Base-by-base conservation (phyloP, 106 monocot genomes). In the Phalaenopsis equestris region DNA sequence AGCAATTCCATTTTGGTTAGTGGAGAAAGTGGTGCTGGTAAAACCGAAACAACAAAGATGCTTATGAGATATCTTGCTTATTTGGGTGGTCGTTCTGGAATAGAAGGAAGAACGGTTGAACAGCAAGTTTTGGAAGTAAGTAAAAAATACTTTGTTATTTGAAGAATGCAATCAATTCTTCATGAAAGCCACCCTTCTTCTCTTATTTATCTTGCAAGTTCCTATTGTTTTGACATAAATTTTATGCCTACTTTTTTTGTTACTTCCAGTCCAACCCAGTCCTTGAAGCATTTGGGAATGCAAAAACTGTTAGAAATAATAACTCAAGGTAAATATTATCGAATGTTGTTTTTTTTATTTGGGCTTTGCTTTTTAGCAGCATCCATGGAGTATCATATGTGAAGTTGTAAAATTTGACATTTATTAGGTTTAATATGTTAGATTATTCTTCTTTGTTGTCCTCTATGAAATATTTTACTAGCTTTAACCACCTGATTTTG, bases 21-120 rank as follows among this genome's bases (percentile, higher is more conserved):
- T 81, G 94, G 94, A 79, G 94, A 95, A 90, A 95, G 94, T 90
- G 94, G 94, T 84, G 94, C 94, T 78, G 94, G 94, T 70, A 95
- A 95, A 86, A 95, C 94, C 8, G 94, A 95, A 83, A 92, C 90
- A 67, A 95, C 94, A 67, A 95, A 95, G 81, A 88, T 93, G 93
- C 90, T 93, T 80, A 93, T 93, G 93, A 85, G 93, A 84, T 93
- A 90, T 85, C 90, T 93, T 80, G 93, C 93, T 17, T 84, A 87
- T 80, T 83, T 93, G 83, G 93, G 93, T 57, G 93, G 94, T 42
- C 82, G 92, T 39, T 85, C 90, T 58, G 91, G 80, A 72, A 81
- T 82, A 65, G 94, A 92, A 88, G 94, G 92, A 41, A 81, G 94
- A 61, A 91, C 94, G 1, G 93, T 93, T 55, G 93, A 93, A 80